Evolutionary conservation across 1,139 yeast species (phyloP).

Genomic region (Nematodospora anomalae): DNA sequence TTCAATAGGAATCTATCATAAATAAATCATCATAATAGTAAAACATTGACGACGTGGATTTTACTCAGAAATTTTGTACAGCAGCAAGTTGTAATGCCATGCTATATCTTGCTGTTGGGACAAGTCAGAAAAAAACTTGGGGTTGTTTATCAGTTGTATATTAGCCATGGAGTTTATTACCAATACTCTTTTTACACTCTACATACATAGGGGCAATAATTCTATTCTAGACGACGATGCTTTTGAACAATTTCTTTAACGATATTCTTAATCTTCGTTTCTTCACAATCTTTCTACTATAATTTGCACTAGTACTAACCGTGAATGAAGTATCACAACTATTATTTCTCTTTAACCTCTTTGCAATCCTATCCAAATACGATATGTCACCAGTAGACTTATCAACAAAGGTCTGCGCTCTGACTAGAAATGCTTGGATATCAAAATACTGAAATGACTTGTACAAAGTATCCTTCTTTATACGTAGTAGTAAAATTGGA

Average conservation of each 20-base stretch:
- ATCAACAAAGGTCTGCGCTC: slow-evolving; percentile 9
- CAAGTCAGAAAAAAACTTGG: too few species aligned
- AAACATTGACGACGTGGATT: neutral
- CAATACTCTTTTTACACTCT: too few species aligned
- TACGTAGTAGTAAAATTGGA: slow-evolving; percentile 11
- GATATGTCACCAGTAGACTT: slow-evolving; percentile 15
- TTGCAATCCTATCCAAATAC: slow-evolving; percentile 12
- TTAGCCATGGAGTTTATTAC: too few species aligned
- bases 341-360: slow-evolving; percentile 11
- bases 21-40: neutral
- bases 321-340: neutral
- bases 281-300: neutral
- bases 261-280: neutral
- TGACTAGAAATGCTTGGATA: slow-evolving; percentile 10
- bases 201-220: too few species aligned
- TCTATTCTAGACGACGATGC: neutral
- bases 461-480: slow-evolving; percentile 2
- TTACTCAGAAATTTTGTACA: too few species aligned
- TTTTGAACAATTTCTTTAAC: neutral
- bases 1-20: neutral
- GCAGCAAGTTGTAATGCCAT: too few species aligned
- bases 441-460: slow-evolving; percentile 8
- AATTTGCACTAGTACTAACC: neutral
- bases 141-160: too few species aligned
- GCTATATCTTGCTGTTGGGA: too few species aligned